These are phyloP conservation scores for Solanum pennellii DNA, from an alignment of 257 asterid genomes.

Conservation along the genomic window DNA sequence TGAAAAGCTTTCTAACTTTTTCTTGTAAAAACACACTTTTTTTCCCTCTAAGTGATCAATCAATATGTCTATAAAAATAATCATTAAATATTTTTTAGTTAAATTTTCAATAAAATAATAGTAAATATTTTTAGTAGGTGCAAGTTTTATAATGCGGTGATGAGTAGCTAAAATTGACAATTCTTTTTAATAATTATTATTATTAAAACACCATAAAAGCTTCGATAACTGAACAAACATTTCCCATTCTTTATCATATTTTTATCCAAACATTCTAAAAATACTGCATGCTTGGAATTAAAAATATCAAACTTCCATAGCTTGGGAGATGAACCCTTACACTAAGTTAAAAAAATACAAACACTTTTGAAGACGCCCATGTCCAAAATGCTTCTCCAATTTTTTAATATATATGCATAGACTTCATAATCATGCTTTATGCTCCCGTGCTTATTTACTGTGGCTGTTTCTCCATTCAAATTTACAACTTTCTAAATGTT, in stretches of 20 bases:
- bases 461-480: constrained; percentile 7
- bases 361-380: constrained; percentile 4
- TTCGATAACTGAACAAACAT: background rate
- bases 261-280: background rate
- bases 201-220: background rate
- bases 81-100: no score
- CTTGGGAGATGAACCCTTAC: constrained; percentile 7
- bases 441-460: constrained; percentile 19
- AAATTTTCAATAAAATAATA: no score
- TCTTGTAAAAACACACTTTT: background rate
- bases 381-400: background rate
- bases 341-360: background rate
- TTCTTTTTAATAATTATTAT: background rate
- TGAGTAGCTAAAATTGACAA: background rate
- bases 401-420: constrained; percentile 5
- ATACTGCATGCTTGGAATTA: constrained; percentile 16
- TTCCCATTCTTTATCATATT: background rate
- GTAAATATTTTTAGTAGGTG: background rate
- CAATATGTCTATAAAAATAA: background rate
- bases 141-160: background rate
- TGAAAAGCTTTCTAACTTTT: background rate
- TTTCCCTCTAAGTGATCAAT: background rate
- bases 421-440: constrained; percentile 28
- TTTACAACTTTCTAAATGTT: background rate
- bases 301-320: background rate